Conservation (phyloP, 805 yeast genomes). For the Saturnispora hagleri region DNA sequence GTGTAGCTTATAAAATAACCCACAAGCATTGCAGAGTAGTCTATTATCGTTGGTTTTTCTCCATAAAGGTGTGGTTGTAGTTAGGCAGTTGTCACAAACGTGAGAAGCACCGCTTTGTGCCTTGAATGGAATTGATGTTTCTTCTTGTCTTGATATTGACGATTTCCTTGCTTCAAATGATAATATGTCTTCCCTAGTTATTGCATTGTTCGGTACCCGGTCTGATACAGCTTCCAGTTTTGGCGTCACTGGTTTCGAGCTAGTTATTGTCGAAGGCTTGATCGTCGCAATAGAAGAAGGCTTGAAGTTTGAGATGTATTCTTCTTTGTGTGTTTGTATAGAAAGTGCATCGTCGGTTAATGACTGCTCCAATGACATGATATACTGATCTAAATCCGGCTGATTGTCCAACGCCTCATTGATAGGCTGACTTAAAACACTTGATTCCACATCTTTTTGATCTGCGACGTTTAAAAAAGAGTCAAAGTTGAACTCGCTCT, state of each 20-base stretch:
- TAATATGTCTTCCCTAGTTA: not conserved
- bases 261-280: not conserved
- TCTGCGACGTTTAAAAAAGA: conserved; percentile 26
- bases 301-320: not conserved
- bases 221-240: not conserved
- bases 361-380: conserved; percentile 5
- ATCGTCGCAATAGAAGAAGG: not conserved
- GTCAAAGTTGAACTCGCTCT: conserved; percentile 25
- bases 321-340: not conserved
- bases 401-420: conserved; percentile 2
- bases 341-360: not conserved
- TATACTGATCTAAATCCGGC: conserved; percentile 5
- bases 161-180: not conserved
- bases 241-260: not conserved
- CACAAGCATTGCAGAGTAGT: conserved; percentile 90
- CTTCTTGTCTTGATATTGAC: conserved; percentile 7
- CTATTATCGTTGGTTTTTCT: conserved; percentile 72
- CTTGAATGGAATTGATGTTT: conserved; percentile 26
- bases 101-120: conserved; percentile 5
- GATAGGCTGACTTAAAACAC: not conserved
- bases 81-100: conserved; percentile 77
- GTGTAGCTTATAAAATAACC: conserved; percentile 78
- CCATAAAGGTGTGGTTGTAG: conserved; percentile 92
- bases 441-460: not conserved
- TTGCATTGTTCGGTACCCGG: not conserved